Evolutionary conservation across 2,329 filamentous ascomycete genomes (phyloP).

Genomic region (Helicocarpus griseus): DNA sequence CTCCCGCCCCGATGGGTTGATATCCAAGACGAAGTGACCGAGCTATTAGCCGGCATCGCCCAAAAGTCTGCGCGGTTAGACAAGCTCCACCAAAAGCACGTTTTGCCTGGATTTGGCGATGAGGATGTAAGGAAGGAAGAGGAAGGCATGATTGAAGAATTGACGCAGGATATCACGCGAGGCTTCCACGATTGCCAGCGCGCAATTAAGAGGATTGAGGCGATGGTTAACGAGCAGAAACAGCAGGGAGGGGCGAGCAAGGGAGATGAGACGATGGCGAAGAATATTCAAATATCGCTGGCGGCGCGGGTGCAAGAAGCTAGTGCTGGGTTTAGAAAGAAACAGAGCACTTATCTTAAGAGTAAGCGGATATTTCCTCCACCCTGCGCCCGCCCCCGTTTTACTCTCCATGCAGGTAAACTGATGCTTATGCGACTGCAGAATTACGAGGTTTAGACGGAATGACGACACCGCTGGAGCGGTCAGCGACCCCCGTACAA

Average conservation of each 20-base stretch:
- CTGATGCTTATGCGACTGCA: conserved; percentile 24
- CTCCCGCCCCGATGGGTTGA: conserved; percentile 94
- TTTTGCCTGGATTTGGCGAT: conserved; percentile 92
- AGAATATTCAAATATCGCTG: conserved; percentile 87
- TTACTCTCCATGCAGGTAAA: not conserved
- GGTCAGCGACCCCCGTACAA: conserved; percentile 41
- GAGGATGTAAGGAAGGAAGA: conserved; percentile 80
- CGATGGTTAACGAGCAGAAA: conserved; percentile 73
- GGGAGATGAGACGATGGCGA: conserved; percentile 90
- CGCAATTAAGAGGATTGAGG: conserved; percentile 78
- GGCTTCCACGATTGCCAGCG: conserved; percentile 84
- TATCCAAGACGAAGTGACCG: conserved; percentile 83
- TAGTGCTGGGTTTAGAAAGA: conserved; percentile 88
- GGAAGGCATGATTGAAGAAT: conserved; percentile 77
- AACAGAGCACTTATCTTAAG: conserved; percentile 91
- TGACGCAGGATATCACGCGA: conserved; percentile 84
- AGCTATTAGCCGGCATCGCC: conserved; percentile 69
- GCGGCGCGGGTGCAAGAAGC: conserved; percentile 83
- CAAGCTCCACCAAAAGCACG: conserved; percentile 91
- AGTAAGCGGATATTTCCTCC: conserved; percentile 47
- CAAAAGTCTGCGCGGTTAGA: conserved; percentile 77
- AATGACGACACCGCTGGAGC: conserved; percentile 43
- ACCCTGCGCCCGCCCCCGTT: not conserved
- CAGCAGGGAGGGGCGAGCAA: conserved; percentile 57
- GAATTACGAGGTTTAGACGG: conserved; percentile 66